phyloP scores from a whole-genome alignment of 1,284 basidiomycete species.

The Veloboletus limbatus region DNA sequence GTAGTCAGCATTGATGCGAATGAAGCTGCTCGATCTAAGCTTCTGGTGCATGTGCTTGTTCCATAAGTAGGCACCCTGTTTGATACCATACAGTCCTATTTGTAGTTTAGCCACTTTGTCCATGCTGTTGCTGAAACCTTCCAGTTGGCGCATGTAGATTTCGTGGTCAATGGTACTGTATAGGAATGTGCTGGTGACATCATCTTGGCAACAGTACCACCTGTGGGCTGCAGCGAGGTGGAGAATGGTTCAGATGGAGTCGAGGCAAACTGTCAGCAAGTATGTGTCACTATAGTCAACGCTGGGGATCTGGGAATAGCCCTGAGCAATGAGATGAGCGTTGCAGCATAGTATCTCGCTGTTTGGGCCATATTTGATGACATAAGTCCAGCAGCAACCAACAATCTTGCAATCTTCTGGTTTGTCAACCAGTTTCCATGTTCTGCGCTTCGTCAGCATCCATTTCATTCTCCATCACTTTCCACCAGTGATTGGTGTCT shows the following conservation, averaged over 20 bases:
- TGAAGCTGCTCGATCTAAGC: neutral
- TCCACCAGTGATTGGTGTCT: slow-evolving; percentile 24
- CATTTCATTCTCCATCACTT: slow-evolving; percentile 33
- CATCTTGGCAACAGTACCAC: slow-evolving; percentile 31
- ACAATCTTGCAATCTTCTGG: slow-evolving; percentile 28
- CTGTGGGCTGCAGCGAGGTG: slow-evolving; percentile 27
- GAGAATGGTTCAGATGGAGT: slow-evolving; percentile 31
- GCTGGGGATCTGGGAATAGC: slow-evolving; percentile 38
- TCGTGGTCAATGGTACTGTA: slow-evolving; percentile 20
- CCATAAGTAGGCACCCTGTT: slow-evolving; percentile 11
- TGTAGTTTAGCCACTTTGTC: neutral
- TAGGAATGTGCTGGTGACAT: slow-evolving; percentile 36
- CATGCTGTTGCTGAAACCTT: slow-evolving; percentile 4
- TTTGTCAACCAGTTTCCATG: slow-evolving; percentile 25
- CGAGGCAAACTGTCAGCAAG: slow-evolving; percentile 32
- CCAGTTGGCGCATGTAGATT: slow-evolving; percentile 10
- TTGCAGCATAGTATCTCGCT: slow-evolving; percentile 35
- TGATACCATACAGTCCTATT: slow-evolving; percentile 8
- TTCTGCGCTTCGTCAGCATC: slow-evolving; percentile 19
- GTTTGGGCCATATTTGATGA: slow-evolving; percentile 34
- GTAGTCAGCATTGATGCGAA: too few species aligned
- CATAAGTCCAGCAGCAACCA: slow-evolving; percentile 37
- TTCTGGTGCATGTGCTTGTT: slow-evolving; percentile 8
- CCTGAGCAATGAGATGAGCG: slow-evolving; percentile 40
- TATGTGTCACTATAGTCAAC: slow-evolving; percentile 41